Percentiles rank a stretch among this genome's conserved stretches.
Evolutionary conservation across 345 rosid genomes (phyloP).

Genomic region (Lumnitzera littorea): DNA sequence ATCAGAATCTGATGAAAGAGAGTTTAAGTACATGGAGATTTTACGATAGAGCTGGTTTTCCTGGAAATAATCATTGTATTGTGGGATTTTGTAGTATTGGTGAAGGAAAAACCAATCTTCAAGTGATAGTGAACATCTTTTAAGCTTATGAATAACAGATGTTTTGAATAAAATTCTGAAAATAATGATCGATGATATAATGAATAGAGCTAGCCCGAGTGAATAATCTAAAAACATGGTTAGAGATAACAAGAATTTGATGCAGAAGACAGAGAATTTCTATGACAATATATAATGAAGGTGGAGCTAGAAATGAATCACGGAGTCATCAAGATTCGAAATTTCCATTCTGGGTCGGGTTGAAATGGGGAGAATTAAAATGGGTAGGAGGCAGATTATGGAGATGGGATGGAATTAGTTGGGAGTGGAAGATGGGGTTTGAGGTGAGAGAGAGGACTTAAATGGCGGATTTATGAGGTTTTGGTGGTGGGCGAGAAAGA

Average conservation of each 20-base stretch:
- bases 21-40: constrained; percentile 41
- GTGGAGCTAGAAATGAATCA: neutral
- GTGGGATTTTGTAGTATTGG: constrained; percentile 45
- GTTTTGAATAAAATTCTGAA: constrained; percentile 28
- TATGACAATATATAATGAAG: neutral
- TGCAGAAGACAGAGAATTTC: too few species aligned
- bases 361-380: too few species aligned
- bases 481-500: neutral
- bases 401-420: neutral
- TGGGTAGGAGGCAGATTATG: too few species aligned
- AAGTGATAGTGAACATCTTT: constrained; percentile 20
- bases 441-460: constrained; percentile 1
- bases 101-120: constrained; percentile 33
- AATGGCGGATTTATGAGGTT: constrained; percentile 5
- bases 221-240: constrained; percentile 2
- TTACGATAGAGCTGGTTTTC: constrained; percentile 43
- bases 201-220: neutral
- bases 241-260: neutral
- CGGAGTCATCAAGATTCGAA: too few species aligned
- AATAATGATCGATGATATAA: constrained; percentile 8
- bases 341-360: too few species aligned
- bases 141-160: constrained; percentile 20
- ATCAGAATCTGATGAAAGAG: constrained; percentile 47
- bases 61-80: constrained; percentile 33
- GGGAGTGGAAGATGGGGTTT: neutral